Base-by-base conservation (phyloP, 2,329 filamentous ascomycete species). In the Fusarium nodosum region DNA sequence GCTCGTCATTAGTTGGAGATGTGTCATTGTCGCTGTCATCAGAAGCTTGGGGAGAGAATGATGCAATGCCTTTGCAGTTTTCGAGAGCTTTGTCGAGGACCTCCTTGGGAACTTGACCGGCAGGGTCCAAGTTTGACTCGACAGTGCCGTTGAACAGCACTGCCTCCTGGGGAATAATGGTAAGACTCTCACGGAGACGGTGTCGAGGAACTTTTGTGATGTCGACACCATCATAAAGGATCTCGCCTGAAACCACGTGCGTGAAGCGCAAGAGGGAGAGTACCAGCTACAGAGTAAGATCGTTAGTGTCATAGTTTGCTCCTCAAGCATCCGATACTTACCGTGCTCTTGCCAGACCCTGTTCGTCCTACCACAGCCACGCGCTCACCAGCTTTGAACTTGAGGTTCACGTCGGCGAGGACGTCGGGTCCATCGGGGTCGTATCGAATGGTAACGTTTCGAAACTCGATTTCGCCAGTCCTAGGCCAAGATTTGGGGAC, bases 301-400 rank as follows among this genome's bases (percentile, higher is more conserved):
- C 1, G 28, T 73, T 31, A 75, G 68, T 51, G 39, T 24, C 15
- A 59, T 36, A 51, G 24, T 28, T 28, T 28, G 18, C 26, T 30
- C 12, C n/a, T 41, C 24, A 5, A 51, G 16, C 16, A 34, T 20
- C 4, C n/a, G 31, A 22, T 45, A 77, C 83, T 77, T 76, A 95
- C 85, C 0, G 93, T 97, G 52, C 90, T 93, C 79, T 97, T 97
- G 5, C 93, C 93, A 7, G 91, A 93, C 0, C 92, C 90, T 0
- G 93, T 97, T 12, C 93, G 88, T 3, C 93, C 93, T 13, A 94
- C 91, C 22, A 97, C 85, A 0, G 93, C 93, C 1, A 92, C 92
- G 52, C 91, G 90, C 56, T 92, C 91, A 1, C 93, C 92, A 0
- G 90, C 91, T 15, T 79, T 81, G 64, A 87, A 85, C 34, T 80